phyloP scores from a whole-genome alignment of 805 yeast genomes.

The Wickerhamomyces chambardii region DNA sequence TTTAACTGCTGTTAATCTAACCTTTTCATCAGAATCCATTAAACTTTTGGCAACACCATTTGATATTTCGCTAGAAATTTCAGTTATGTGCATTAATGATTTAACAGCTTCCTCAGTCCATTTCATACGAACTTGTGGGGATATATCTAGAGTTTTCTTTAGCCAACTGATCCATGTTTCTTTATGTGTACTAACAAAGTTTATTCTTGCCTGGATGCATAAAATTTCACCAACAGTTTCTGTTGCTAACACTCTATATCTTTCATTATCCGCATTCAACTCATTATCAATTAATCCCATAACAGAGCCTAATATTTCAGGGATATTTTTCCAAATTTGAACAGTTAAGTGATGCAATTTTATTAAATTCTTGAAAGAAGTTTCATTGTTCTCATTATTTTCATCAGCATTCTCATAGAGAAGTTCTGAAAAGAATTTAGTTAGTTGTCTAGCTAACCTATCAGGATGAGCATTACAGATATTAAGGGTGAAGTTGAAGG shows the following conservation, averaged over 20 bases:
- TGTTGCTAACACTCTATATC: conserved; percentile 60
- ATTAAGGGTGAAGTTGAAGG: conserved; percentile 53
- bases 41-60: conserved; percentile 60
- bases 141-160: conserved; percentile 63
- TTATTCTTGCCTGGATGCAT: conserved; percentile 36
- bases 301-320: conserved; percentile 64
- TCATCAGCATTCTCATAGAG: conserved; percentile 36
- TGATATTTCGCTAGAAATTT: conserved; percentile 39
- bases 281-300: conserved; percentile 79
- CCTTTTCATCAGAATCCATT: conserved; percentile 67
- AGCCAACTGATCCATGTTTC: conserved; percentile 66
- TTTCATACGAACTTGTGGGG: conserved; percentile 49
- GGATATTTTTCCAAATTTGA: conserved; percentile 70
- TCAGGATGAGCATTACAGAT: conserved; percentile 67
- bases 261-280: conserved; percentile 58
- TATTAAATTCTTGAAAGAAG: conserved; percentile 31
- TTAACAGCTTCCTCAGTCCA: conserved; percentile 59
- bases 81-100: conserved; percentile 35
- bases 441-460: conserved; percentile 64
- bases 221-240: conserved; percentile 64
- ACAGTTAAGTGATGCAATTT: conserved; percentile 56
- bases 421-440: conserved; percentile 74
- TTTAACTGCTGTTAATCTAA: conserved; percentile 52
- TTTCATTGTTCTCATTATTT: conserved; percentile 7
- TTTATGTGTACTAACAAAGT: conserved; percentile 48